Conservation (phyloP, 441 rosid genomes). For the Mallotus japonicus region DNA sequence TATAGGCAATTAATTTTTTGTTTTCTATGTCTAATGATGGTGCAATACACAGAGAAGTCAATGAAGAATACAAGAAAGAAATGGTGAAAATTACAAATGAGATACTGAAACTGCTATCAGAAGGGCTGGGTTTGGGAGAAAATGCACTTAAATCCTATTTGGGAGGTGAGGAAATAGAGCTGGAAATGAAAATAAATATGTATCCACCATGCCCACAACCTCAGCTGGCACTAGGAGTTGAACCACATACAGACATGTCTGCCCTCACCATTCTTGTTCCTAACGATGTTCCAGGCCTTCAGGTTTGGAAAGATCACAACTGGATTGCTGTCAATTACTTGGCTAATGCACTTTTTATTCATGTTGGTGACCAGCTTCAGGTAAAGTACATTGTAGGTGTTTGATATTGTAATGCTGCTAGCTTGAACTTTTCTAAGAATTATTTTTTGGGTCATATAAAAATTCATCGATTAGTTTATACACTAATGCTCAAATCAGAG, state of each 20-base stretch:
- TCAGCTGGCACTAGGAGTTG: conserved; percentile 49
- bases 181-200: conserved; percentile 51
- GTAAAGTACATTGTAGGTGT: conserved; percentile 10
- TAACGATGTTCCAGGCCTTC: conserved; percentile 49
- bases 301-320: conserved; percentile 40
- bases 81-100: conserved; percentile 29
- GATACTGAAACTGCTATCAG: conserved; percentile 39
- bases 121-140: conserved; percentile 38
- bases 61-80: conserved; percentile 41
- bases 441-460: too few relatives aligned
- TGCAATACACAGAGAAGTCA: conserved; percentile 33
- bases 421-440: too few relatives aligned
- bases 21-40: too few relatives aligned
- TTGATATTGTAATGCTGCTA: not conserved
- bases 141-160: conserved; percentile 23
- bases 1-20: too few relatives aligned
- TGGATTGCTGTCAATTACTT: conserved; percentile 47
- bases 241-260: conserved; percentile 54
- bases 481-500: too few relatives aligned
- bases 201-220: conserved; percentile 61
- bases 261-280: conserved; percentile 48
- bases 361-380: conserved; percentile 50
- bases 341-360: conserved; percentile 40
- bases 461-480: too few relatives aligned
- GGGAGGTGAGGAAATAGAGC: conserved; percentile 37